Evolutionary conservation across 1,284 basidiomycete genomes (phyloP), one percentile per base, ranked within the genome.

Genomic region (Naganishia albida): DNA sequence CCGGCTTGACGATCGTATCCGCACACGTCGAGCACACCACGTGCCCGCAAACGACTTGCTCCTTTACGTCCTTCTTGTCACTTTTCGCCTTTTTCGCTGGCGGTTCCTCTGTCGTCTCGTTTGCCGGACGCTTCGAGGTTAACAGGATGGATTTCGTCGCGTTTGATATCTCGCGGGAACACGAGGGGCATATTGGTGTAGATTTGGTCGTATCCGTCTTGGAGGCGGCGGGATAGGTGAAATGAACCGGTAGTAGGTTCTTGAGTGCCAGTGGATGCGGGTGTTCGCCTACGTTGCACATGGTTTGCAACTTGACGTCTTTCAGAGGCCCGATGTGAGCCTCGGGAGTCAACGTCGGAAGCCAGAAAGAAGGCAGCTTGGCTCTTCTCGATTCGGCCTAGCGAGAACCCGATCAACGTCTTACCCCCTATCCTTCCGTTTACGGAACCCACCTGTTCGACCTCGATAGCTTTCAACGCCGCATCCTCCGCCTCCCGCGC

Each of bases 361-460:
- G 82, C 93, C 93, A 97, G 75, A 95, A 98, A 71, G 94, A 91
- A 0, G 93, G 92, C 7, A 97, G 83, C 76, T 95, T 95, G 65
- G 86, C 84, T 67, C 88, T 89, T 59, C 94, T 80, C 2, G 88
- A 84, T 68, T 92, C 91, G 0, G 87, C 86, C 72, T 79, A 70
- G 13, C 34, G 44, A 23, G 28, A 28, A 25, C 34, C 30, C 28
- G 7, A 12, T 49, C 10, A 34, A 13, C 30, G 20, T 48, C 59
- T 20, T 30, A 26, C 7, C 51, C 42, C 18, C 6, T 8, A 13
- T 20, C 4, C 48, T 20, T n/a, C 7, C 48, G 48, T 18, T 40
- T 7, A 8, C 30, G 18, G 6, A 3, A 56, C 66, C 43, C 44
- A 68, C 69, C 73, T 92, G 90, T 76, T 97, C 93, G 28, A 83